phyloP scores from a whole-genome alignment of 2,329 filamentous ascomycete species.

The Acephala macrosclerotiorum region DNA sequence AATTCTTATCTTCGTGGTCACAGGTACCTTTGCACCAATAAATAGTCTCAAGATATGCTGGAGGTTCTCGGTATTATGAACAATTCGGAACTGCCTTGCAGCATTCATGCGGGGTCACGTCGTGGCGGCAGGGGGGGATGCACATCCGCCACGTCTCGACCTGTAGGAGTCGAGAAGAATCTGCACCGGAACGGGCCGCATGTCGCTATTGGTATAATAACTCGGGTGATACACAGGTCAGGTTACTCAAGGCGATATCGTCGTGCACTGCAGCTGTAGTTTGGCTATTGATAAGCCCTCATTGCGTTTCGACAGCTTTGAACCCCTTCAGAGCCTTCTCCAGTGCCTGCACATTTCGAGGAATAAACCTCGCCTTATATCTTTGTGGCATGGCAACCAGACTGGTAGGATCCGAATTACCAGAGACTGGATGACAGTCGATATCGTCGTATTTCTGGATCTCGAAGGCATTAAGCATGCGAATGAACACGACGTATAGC shows the following conservation, averaged over 20 bases:
- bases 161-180: too few relatives aligned
- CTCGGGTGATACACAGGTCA: too few relatives aligned
- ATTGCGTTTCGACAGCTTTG: conserved; percentile 25
- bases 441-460: conserved; percentile 61
- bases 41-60: too few relatives aligned
- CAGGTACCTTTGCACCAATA: too few relatives aligned
- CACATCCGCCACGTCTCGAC: too few relatives aligned
- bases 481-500: conserved; percentile 69
- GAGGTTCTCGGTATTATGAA: too few relatives aligned
- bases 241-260: too few relatives aligned
- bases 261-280: background rate
- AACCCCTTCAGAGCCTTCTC: conserved; percentile 48
- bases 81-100: too few relatives aligned
- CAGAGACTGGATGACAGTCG: conserved; percentile 65
- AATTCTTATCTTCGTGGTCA: background rate
- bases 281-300: background rate
- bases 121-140: too few relatives aligned
- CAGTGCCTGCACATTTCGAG: conserved; percentile 56
- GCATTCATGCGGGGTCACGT: too few relatives aligned
- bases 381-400: conserved; percentile 66
- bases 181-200: too few relatives aligned
- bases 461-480: conserved; percentile 67
- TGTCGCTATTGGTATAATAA: too few relatives aligned
- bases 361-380: conserved; percentile 65
- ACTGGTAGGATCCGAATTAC: conserved; percentile 67